Percentiles rank a stretch among this genome's conserved stretches.
Conservation (phyloP, 331 rosid species). For the Rosa hybrid region DNA sequence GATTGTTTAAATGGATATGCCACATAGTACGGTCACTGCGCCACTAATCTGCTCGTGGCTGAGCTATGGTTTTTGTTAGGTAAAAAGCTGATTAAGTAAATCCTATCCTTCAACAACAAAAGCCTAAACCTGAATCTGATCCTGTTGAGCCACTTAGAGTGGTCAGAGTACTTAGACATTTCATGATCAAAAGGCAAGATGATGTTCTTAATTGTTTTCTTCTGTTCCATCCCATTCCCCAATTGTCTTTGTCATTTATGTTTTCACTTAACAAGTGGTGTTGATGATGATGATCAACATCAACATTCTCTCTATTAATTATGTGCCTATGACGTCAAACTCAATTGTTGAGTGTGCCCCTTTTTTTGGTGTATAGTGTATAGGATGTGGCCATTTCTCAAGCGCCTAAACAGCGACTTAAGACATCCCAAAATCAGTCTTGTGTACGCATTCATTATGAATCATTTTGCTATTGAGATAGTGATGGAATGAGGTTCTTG, state of each 20-base stretch:
- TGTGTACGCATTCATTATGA: neutral
- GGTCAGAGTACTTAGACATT: neutral
- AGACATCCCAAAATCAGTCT: neutral
- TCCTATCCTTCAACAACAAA: neutral
- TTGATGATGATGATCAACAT: neutral
- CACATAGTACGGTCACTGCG: no score
- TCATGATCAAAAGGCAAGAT: neutral
- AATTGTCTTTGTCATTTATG: neutral
- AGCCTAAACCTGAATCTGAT: neutral
- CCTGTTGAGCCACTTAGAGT: neutral
- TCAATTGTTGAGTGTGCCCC: neutral
- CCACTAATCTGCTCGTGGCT: neutral
- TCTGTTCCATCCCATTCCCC: conserved; percentile 6
- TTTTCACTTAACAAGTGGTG: neutral
- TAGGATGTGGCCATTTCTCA: neutral
- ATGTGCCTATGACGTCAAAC: neutral
- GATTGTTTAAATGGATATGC: no score
- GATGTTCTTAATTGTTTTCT: neutral
- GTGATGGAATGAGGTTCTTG: neutral
- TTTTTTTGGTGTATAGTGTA: neutral
- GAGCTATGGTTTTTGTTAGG: neutral
- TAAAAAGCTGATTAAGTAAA: neutral
- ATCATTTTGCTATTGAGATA: neutral
- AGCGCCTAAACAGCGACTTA: neutral
- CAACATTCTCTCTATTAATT: neutral